Evolutionary conservation across 371 early-diverging fungal species (phyloP).

Genomic region (Lichtheimia corymbifera): DNA sequence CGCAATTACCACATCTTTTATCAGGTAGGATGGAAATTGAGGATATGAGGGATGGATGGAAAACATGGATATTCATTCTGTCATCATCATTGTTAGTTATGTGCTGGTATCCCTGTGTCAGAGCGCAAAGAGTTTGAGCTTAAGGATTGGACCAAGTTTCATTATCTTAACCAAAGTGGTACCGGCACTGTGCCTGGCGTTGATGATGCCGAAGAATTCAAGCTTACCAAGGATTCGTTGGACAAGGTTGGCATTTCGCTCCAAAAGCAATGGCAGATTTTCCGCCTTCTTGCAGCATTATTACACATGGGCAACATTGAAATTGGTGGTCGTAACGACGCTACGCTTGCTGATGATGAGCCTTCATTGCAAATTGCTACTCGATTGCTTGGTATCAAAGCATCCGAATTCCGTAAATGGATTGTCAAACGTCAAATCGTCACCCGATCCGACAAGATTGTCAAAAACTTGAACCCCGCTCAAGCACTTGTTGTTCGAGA

Average conservation of each 20-base stretch:
- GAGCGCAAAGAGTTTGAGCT: slow-evolving; percentile 82
- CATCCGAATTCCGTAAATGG: slow-evolving; percentile 84
- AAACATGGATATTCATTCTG: not conserved
- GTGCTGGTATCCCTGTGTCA: slow-evolving; percentile 82
- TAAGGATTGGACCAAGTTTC: slow-evolving; percentile 73
- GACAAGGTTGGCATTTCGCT: slow-evolving; percentile 84
- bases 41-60: no score
- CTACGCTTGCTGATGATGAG: slow-evolving; percentile 71
- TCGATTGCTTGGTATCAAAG: slow-evolving; percentile 74
- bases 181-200: slow-evolving; percentile 81
- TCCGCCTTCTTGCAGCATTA: slow-evolving; percentile 85
- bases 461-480: slow-evolving; percentile 68
- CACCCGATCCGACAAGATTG: slow-evolving; percentile 86
- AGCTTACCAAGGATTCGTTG: slow-evolving; percentile 81
- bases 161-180: slow-evolving; percentile 88
- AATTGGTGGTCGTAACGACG: slow-evolving; percentile 72
- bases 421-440: slow-evolving; percentile 86
- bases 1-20: slow-evolving; percentile 99
- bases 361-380: slow-evolving; percentile 67
- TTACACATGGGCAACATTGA: slow-evolving; percentile 93
- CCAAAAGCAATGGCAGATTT: slow-evolving; percentile 88
- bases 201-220: slow-evolving; percentile 92
- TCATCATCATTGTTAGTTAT: slow-evolving; percentile 55
- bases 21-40: slow-evolving; percentile 48
- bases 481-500: slow-evolving; percentile 87